Evolutionary conservation across 805 yeast species (phyloP), one percentile per base, ranked within the genome.

Genomic region (Priceomyces haplophilus): DNA sequence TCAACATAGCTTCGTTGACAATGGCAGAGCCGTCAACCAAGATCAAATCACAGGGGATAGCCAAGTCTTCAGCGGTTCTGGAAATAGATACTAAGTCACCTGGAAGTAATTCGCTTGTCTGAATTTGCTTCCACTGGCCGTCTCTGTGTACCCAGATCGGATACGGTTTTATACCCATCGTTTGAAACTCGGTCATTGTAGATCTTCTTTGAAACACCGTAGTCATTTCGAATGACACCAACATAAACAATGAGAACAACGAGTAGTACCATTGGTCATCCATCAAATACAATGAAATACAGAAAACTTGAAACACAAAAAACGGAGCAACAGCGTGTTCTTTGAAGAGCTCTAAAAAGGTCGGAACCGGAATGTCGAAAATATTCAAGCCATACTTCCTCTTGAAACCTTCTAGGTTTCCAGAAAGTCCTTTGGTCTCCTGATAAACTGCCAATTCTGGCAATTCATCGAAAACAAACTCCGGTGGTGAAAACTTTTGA

Each of bases 251-350:
- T 23, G 95, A 86, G 67, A 93, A 89, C 45, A 93, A 69, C 3
- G 98, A 88, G 60, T 85, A 85, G 66, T 90, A 90, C 98, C 98
- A 93, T 71, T 86, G 84, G 53, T 91, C 97, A 67, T 93, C 98
- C 79, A 93, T 79, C 58, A 88, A 78, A 97, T 98, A 93, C 48
- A 93, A 73, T 3, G 91, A 95, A 45, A 91, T 95, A 60, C 97
- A 90, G 63, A 93, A 93, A 44, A 93, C 75, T 71, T 93, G 99
- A 73, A 93, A 93, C 19, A 93, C 96, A 55, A 93, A 93, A 63
- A 93, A 88, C 10, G 99, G 99, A 11, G 99, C 98, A 31, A 93
- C 90, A 8, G 98, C 98, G 62, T 93, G 99, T 66, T 93, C 98
- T 59, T 88, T 84, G 73, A 93, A 93, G 55, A 93, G 73, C 64